Evolutionary conservation across 192 early-diverging fungal species (phyloP).

Genomic region (Backusella sp.): DNA sequence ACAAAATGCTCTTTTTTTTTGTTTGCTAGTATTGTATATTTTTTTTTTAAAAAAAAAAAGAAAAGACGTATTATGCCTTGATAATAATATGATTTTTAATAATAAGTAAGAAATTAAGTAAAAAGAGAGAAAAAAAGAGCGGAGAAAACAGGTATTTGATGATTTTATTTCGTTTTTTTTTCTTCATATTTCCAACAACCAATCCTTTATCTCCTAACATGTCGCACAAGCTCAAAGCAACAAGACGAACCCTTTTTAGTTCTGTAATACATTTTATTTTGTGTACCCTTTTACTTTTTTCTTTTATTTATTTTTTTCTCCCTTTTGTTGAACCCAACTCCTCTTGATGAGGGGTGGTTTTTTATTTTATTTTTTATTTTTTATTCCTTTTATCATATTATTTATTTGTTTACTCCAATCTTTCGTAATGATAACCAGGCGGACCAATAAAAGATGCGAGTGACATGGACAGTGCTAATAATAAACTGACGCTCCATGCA

Average conservation of each 20-base stretch:
- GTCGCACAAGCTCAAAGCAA: conserved; percentile 2
- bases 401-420: conserved; percentile 16
- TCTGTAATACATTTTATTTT: conserved; percentile 7
- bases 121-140: conserved; percentile 5
- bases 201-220: background rate
- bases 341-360: background rate
- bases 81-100: background rate
- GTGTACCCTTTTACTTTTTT: background rate
- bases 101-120: conserved; percentile 1
- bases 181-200: conserved; percentile 8
- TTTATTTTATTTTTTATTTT: background rate
- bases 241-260: conserved; percentile 4
- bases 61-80: background rate
- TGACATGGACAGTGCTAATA: conserved; percentile 17
- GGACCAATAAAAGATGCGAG: conserved; percentile 20
- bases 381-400: background rate
- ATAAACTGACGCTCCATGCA: conserved; percentile 21
- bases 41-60: background rate
- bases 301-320: background rate
- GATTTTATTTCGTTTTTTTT: background rate
- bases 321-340: background rate
- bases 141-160: conserved; percentile 3
- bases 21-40: background rate
- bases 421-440: conserved; percentile 19
- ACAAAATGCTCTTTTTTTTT: background rate